Evolutionary conservation across 108 stramenopile species (phyloP).

Genomic region (Skeletonema tropicum): DNA sequence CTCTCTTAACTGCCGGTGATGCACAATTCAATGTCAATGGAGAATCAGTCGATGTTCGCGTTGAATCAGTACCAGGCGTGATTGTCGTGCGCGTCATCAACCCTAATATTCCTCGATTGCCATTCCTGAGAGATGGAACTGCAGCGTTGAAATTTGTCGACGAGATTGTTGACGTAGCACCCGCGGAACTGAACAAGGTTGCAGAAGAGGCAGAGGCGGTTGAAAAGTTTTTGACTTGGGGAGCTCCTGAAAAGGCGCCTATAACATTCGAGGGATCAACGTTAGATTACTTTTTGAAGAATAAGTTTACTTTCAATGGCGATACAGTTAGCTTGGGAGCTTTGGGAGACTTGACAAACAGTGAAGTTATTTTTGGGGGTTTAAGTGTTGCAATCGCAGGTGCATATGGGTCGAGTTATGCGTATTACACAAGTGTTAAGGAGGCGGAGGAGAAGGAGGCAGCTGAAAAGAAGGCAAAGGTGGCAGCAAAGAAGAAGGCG

Average conservation of each 20-base stretch:
- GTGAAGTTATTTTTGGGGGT: slow-evolving; percentile 16
- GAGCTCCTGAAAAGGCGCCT: slow-evolving; percentile 31
- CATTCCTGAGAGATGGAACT: slow-evolving; percentile 40
- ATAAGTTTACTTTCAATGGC: slow-evolving; percentile 22
- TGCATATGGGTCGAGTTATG: slow-evolving; percentile 37
- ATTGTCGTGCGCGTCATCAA: slow-evolving; percentile 41
- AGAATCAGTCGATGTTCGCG: slow-evolving; percentile 28
- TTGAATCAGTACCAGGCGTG: slow-evolving; percentile 42
- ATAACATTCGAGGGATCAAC: slow-evolving; percentile 22
- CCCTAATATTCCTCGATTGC: slow-evolving; percentile 31
- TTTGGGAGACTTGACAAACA: slow-evolving; percentile 37
- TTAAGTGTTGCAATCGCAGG: slow-evolving; percentile 20
- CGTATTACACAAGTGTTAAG: slow-evolving; percentile 26
- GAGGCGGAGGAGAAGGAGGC: slow-evolving; percentile 36
- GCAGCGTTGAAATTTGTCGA: slow-evolving; percentile 35
- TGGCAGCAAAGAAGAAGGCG: slow-evolving; percentile 11
- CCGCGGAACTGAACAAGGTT: slow-evolving; percentile 27
- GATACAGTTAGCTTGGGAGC: slow-evolving; percentile 26
- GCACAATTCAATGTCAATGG: slow-evolving; percentile 37
- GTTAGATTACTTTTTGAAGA: slow-evolving; percentile 32
- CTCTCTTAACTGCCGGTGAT: slow-evolving; percentile 21
- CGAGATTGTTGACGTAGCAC: slow-evolving; percentile 34
- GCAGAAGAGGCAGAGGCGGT: slow-evolving; percentile 26
- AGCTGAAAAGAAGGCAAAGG: slow-evolving; percentile 22
- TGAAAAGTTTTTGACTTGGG: slow-evolving; percentile 42